Base-by-base conservation (phyloP, 352 stramenopile genomes). In the Peronospora tabacina region DNA sequence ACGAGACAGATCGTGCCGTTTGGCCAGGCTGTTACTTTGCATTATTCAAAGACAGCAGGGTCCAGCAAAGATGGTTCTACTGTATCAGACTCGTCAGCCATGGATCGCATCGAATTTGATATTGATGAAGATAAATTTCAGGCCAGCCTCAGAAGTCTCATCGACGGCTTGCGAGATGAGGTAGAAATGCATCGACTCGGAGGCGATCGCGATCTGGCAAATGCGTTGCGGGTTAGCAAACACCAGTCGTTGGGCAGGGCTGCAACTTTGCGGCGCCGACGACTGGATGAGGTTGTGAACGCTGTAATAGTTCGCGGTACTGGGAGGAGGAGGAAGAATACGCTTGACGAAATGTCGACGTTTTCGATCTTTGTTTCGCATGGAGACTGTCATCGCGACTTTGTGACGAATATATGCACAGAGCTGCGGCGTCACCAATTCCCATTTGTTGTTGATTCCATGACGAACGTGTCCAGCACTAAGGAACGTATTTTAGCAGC, bases 1-100 rank as follows among this genome's bases (percentile, higher is more conserved):
- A 90, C 78, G 7, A 70, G 81, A 4, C 78, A 89, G 51, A 85
- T 91, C 30, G 79, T 91, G 19, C 79, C 81, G 13, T 90, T 91
- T 41, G 54, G 63, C 15, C 67, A 79, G 16, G 70, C 72, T 2
- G 70, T 87, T 49, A 72, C 62, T 12, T 75, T 60, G 16, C 75
- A 61, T 46, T 61, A 70, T 48, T 69, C 59, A 12, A 64, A 62
- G 16, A 42, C 57, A 28, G 48, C 50, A 13, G 55, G 58, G 12
- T 30, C 36, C 12, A 52, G 48, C 10, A 46, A 61, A 33, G 28
- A 64, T 15, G 52, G 35, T 12, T 55, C 49, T 32, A 55, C 49
- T 13, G 37, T 52, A 32, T 57, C 57, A 9, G 53, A 70, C 3
- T 19, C 29, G 22, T 52, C 56, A 15, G 42, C 17, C 26, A 26